phyloP scores from a whole-genome alignment of 2,329 filamentous ascomycete genomes.

The Spiromastix sp. region DNA sequence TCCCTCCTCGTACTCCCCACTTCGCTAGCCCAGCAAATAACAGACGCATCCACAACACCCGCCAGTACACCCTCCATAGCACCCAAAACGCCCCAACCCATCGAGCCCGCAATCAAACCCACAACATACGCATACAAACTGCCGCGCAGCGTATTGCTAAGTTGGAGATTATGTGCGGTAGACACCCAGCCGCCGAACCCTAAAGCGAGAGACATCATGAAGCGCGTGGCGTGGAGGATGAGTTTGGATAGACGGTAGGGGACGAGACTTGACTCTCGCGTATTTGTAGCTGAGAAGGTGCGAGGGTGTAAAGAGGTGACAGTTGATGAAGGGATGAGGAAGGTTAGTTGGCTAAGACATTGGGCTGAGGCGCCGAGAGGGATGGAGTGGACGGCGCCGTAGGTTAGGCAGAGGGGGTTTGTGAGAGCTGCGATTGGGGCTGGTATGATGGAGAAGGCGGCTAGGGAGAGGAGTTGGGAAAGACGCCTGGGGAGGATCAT shows the following conservation, averaged over 20 bases:
- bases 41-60: slow-evolving; percentile 75
- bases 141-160: slow-evolving; percentile 50
- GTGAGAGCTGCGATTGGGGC: slow-evolving; percentile 77
- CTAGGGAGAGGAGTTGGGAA: slow-evolving; percentile 57
- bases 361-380: slow-evolving; percentile 67
- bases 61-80: slow-evolving; percentile 83
- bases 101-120: slow-evolving; percentile 81
- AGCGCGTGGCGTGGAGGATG: slow-evolving; percentile 78
- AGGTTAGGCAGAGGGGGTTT: slow-evolving; percentile 85
- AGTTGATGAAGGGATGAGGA: slow-evolving; percentile 61
- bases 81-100: slow-evolving; percentile 87
- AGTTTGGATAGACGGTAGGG: slow-evolving; percentile 88
- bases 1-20: slow-evolving; percentile 51
- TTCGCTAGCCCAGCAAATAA: slow-evolving; percentile 94
- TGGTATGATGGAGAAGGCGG: slow-evolving; percentile 71
- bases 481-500: slow-evolving; percentile 70
- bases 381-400: slow-evolving; percentile 86
- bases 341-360: slow-evolving; percentile 70
- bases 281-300: slow-evolving; percentile 33
- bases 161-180: slow-evolving; percentile 66
- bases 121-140: slow-evolving; percentile 93
- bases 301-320: slow-evolving; percentile 49
- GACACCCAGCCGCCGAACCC: slow-evolving; percentile 96
- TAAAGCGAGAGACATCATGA: slow-evolving; percentile 80
- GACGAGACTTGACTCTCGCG: slow-evolving; percentile 45